Evolutionary conservation across 2,329 filamentous ascomycete genomes (phyloP), one percentile per base, ranked within the genome.

Genomic region (Onygenales sp.): DNA sequence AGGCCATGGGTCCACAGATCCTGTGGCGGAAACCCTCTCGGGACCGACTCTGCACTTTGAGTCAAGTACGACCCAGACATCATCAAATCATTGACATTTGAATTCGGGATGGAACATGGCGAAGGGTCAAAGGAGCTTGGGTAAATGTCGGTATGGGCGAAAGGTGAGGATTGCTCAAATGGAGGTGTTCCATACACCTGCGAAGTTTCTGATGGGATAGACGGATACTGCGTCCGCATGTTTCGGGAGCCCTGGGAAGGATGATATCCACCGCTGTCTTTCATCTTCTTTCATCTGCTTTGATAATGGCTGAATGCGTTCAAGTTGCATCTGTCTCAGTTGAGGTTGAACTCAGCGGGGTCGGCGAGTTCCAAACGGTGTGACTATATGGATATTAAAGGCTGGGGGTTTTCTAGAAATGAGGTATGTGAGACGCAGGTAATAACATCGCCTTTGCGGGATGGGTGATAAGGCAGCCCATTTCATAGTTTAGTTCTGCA

Each of bases 381-480:
- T 50, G 36, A 44, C 31, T 53, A 54, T 49, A 50, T 45, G 55
- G 51, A 51, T 48, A 50, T 54, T 41, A 57, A 49, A 7, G 39
- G 52, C 44, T 50, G 54, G 38, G 50, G 50, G 41, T 32, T 51
- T 56, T 57, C 51, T 55, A 58, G 53, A 54, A 57, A 51, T 46
- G 46, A 51, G 53, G 53, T 53, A 43, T 58, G 60, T 61, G 57
- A 57, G 59, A 61, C 57, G 52, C 54, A 58, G 54, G 56, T 57
- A 54, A 55, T 21, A 52, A 54, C 50, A 53, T 53, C 43, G 50
- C 32, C 49, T 51, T 54, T 55, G 52, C 52, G 56, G 48, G 43
- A 53, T 27, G 35, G 52, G 14, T 38, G 33, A 36, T 51, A 11
- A 49, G n/a, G 14, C 41, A 53, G 51, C 50, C 50, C 46, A 51